Evolutionary conservation across 2,329 filamentous ascomycete genomes (phyloP), one percentile per base, ranked within the genome.

Genomic region (Aureobasidium namibiae): DNA sequence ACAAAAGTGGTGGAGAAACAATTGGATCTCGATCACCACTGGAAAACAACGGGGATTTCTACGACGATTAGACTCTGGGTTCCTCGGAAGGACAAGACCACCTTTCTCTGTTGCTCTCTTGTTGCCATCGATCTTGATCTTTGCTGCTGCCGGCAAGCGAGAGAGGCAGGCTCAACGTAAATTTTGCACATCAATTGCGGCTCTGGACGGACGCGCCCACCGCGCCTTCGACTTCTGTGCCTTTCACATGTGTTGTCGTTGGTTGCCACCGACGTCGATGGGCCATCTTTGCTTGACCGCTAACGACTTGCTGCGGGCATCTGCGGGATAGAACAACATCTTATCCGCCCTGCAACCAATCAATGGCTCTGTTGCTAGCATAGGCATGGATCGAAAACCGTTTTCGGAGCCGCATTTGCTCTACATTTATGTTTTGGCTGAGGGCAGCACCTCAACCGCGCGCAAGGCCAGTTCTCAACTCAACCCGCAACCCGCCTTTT

Each of bases 221-320:
- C n/a, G n/a, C n/a, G 26, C 44, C 44, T 33, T 48, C 33, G 29
- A 31, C 44, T n/a, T n/a, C 26, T 23, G n/a, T 9, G 18, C 46
- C 31, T 38, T 38, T 24, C 18, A 26, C 23, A 29, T 5, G 26
- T 29, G 9, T 14, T n/a, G 36, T 31, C 46, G 29, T n/a, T 50
- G 48, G 9, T 59, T 49, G 56, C 56, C 56, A 59, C 56, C 56
- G 56, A 59, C 56, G 56, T 59, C 42, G 18, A 49, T 49, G 46
- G 46, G 13, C n/a, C n/a, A n/a, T n/a, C 13, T 29, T 39, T 44
- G 26, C 41, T 33, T 41, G 39, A 54, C 50, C 50, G 50, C 50
- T 54, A 16, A 34, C 29, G 29, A 56, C n/a, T n/a, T 14, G 48
- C 33, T 39, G 34, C 23, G 34, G 48, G 18, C 26, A 29, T n/a